Base-by-base conservation (phyloP, 306 rosid genomes). In the Quercus wislizeni region DNA sequence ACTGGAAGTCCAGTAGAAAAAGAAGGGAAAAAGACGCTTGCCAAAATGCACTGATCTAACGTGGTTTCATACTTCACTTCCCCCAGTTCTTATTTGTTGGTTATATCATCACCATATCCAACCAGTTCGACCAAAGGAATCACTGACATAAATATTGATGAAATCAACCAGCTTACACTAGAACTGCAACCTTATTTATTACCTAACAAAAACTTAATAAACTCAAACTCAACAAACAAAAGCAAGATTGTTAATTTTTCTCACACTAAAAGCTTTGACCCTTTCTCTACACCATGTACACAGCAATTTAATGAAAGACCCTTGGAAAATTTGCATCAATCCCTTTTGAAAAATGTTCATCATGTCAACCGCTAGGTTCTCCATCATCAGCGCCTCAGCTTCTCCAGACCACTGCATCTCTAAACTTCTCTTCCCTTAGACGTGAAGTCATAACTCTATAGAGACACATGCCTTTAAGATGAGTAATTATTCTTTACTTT, bases 361-460 rank as follows among this genome's bases (percentile, higher is more conserved):
- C 87, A 88, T 76, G 35, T 86, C 90, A 31, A 64, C 71, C 78
- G 74, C 57, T 30, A 90, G 83, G 69, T 87, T 82, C 43, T 86
- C 91, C 94, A 90, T 86, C 94, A 90, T 85, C 72, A 76, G 46
- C 33, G 70, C 28, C 15, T 79, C 76, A 23, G 72, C 89, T 73
- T 86, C 92, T 9, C 74, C 77, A 27, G 51, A 77, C 71, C 82
- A 81, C 11, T 78, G 73, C 57, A 25, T 55, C 54, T 80, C 83
- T 55, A 55, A 25, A 5, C 62, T 55, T 38, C 33, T 55, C 73
- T 83, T 71, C 23, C 83, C 93, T 58, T 9, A 21, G 15, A 58
- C 64, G 12, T 21, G 3, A 20, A 3, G 13, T 2, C 52, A 10
- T 46, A 46, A 10, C 14, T 35, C 43, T 35, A 35, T 46, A 46